A percentile compares a stretch with the other conserved stretches of the same genome.
phyloP scores from a whole-genome alignment of 306 rosid genomes.

The Cicer judaicum region DNA sequence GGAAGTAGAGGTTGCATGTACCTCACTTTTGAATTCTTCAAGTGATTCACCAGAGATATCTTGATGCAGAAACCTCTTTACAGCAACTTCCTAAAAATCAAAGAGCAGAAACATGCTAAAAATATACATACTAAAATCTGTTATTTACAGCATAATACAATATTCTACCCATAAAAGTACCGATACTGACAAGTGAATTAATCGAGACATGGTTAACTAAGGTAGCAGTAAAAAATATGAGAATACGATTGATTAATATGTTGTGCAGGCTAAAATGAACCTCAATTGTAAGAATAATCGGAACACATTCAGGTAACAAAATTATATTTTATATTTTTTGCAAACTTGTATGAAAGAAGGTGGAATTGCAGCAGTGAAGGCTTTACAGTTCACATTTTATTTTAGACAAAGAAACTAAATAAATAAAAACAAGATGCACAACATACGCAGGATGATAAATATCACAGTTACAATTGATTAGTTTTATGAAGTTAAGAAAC shows the following conservation, averaged over 20 bases:
- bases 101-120: conserved; percentile 39
- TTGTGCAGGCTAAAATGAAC: conserved; percentile 19
- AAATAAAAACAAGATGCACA: conserved; percentile 24
- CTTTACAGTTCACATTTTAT: conserved; percentile 25
- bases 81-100: conserved; percentile 87
- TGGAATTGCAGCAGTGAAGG: conserved; percentile 36
- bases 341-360: conserved; percentile 24
- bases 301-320: conserved; percentile 19
- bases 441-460: conserved; percentile 22
- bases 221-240: not conserved
- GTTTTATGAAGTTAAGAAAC: conserved; percentile 52
- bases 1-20: conserved; percentile 46
- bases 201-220: not conserved
- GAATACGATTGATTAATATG: conserved; percentile 16
- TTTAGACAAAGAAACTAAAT: conserved; percentile 17
- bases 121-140: conserved; percentile 3
- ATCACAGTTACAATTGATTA: conserved; percentile 8
- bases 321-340: conserved; percentile 17
- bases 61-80: conserved; percentile 90
- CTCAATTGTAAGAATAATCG: not conserved
- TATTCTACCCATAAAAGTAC: conserved; percentile 7
- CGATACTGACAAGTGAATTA: conserved; percentile 13
- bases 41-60: conserved; percentile 81
- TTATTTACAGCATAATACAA: conserved; percentile 32
- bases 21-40: conserved; percentile 97